Base-by-base conservation (phyloP, 169 alveolate genomes). In the Plasmodium gaboni region DNA sequence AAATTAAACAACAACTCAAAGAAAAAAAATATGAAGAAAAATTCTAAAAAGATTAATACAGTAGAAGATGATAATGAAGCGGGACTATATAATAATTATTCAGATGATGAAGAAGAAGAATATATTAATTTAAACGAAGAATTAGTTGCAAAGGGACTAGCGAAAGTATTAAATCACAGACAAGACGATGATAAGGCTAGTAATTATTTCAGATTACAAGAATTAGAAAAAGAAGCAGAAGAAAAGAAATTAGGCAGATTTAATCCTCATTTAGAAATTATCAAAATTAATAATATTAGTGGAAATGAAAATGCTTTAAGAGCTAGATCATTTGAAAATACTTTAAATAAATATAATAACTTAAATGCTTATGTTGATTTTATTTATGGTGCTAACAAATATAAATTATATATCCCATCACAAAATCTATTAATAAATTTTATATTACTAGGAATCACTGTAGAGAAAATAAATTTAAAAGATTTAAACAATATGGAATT, bases 281-380 rank as follows among this genome's bases (percentile, higher is more conserved):
- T 83, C 2, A 83, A 83, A 69, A 83, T 83, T 9, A 83, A 83
- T 48, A 83, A 83, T 50, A 83, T 83, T 9, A 83, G 91, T 57
- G 91, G 91, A 68, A 83, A 73, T 71, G 91, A 83, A 51, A 83
- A 83, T 53, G 68, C 91, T 0, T 19, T 67, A 26, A 42, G 91
- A 69, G 91, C 91, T 9, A 67, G 91, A 55, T 83, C 91, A 5
- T 83, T 83, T 69, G 91, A 83, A 53, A 83, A 83, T 46, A 63
- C 50, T 15, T 71, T 83, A 42, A 83, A 83, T 22, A 83, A 83
- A 63, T 83, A 83, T 59, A 83, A 83, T 61, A 83, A 83, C 70
- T 69, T 83, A 57, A 83, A 83, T 57, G 91, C 91, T 24, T 42
- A 32, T 68, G 86, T 83, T 10, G 91, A 83, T 83, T 83, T 42